Conservation (phyloP, 2,329 filamentous ascomycete species). For the Pyrenochaeta sp. region DNA sequence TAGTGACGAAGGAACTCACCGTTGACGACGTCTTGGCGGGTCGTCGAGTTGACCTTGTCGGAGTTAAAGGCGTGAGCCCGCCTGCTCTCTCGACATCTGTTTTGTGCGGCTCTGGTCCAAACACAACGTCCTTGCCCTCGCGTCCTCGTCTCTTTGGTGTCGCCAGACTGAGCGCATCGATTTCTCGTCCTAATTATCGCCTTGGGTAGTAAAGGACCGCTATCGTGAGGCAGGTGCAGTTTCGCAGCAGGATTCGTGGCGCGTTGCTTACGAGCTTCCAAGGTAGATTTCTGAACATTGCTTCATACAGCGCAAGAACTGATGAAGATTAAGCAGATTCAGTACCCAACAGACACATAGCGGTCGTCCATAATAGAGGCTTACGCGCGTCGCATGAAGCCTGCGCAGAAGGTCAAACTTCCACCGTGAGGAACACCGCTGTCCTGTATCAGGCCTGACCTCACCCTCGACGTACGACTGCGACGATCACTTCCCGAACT, state of each 20-base stretch:
- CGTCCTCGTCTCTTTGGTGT: neutral
- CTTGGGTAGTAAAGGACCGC: neutral
- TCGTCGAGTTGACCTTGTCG: slow-evolving; percentile 13
- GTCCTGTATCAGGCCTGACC: neutral
- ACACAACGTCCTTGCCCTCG: neutral
- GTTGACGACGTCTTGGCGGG: slow-evolving; percentile 14
- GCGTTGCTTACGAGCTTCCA: slow-evolving; percentile 5
- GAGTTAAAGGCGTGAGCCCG: slow-evolving; percentile 26
- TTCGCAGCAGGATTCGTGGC: slow-evolving; percentile 3
- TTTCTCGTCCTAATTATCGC: slow-evolving; percentile 1
- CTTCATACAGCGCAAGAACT: slow-evolving; percentile 5
- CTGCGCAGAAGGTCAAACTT: neutral
- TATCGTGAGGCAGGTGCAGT: slow-evolving; percentile 7
- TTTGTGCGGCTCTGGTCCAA: slow-evolving; percentile 3
- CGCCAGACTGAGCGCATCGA: slow-evolving; percentile 12
- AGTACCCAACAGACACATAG: neutral
- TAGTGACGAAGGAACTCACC: slow-evolving; percentile 12
- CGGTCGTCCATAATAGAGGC: neutral
- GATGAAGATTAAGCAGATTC: slow-evolving; percentile 1
- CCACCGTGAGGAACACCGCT: slow-evolving; percentile 1
- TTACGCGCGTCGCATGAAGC: neutral
- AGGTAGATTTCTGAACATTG: slow-evolving; percentile 7
- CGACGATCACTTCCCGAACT: neutral
- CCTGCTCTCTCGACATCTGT: slow-evolving; percentile 16
- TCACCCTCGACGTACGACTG: neutral